These are phyloP conservation scores for Geotrichum macrosporum DNA, from an alignment of 1,139 yeast genomes.

Conservation along the genomic window DNA sequence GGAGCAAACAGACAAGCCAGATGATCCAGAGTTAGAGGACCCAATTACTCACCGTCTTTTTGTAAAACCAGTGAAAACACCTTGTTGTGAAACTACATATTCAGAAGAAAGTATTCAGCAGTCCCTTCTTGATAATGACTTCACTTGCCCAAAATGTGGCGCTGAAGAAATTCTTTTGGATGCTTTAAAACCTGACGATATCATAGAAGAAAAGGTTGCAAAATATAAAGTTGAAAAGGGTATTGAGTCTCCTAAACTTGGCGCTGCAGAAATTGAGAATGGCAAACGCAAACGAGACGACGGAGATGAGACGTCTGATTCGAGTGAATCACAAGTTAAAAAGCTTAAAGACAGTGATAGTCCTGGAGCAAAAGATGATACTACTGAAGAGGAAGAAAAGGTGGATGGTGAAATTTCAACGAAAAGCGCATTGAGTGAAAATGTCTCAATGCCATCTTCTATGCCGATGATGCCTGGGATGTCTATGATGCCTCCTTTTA, in stretches of 20 bases:
- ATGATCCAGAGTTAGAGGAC: conserved; percentile 58
- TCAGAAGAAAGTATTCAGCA: conserved; percentile 68
- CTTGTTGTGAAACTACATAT: conserved; percentile 65
- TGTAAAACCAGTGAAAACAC: conserved; percentile 75
- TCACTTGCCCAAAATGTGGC: conserved; percentile 84
- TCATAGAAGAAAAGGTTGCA: conserved; percentile 51
- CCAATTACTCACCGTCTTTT: conserved; percentile 60
- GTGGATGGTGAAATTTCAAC: conserved; percentile 18
- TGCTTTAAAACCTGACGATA: conserved; percentile 57
- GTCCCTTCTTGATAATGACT: conserved; percentile 72
- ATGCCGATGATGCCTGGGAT: conserved; percentile 25
- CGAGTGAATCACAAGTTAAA: conserved; percentile 12
- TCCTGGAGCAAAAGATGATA: conserved; percentile 2
- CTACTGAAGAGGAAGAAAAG: neutral
- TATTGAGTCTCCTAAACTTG: conserved; percentile 24
- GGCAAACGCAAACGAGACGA: conserved; percentile 22
- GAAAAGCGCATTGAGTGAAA: conserved; percentile 10
- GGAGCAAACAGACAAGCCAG: conserved; percentile 41
- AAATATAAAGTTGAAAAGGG: conserved; percentile 48
- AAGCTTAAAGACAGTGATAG: conserved; percentile 12
- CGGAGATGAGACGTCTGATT: conserved; percentile 20
- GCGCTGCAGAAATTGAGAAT: conserved; percentile 9
- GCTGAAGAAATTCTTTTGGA: conserved; percentile 73
- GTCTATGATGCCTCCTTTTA: conserved; percentile 27
- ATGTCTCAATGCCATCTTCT: conserved; percentile 3